Evolutionary conservation across 306 rosid genomes (phyloP), one percentile per base, ranked within the genome.

Genomic region (Dalbergia cochinchinensis): DNA sequence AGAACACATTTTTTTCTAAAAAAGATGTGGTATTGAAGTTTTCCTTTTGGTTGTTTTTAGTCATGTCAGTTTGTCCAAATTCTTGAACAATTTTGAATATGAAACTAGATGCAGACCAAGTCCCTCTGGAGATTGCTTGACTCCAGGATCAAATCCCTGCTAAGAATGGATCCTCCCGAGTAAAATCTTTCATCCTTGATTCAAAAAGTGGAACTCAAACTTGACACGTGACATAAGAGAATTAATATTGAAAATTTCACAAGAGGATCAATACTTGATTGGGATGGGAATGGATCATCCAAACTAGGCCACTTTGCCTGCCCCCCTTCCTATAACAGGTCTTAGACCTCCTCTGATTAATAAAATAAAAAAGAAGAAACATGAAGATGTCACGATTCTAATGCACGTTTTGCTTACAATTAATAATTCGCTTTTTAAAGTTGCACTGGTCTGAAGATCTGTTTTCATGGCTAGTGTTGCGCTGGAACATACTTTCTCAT

Each of bases 401-500:
- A 37, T 6, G 47, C 20, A 16, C 22, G 4, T 48, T 12, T 62
- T 80, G 35, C 62, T 80, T n/a, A 20, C 50, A 13, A 71, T 59
- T 58, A 67, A 50, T 71, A 60, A 48, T 66, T 42, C 59, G 80
- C 22, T 73, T 71, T 37, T 67, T 35, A 16, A 9, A 73, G 83
- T 73, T 73, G 61, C 61, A 2, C 44, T 50, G 73, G 16, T 67
- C 53, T 69, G 74, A 74, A 31, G 15, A 75, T 68, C 12, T 33
- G 73, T 67, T 50, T 76, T 33, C 69, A n/a, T 62, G 18, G 70
- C 51, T 8, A 70, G 26, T 44, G 44, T 48, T 50, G 83, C 16
- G 54, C 47, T 82, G 68, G 81, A 85, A 42, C 77, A 48, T 20
- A 71, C 81, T 11, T 77, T 76, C 80, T 47, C 75, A 35, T 66